These are phyloP conservation scores for Stagonosporopsis cucurbitacearum DNA, from an alignment of 2,329 filamentous ascomycete genomes.

Conservation along the genomic window DNA sequence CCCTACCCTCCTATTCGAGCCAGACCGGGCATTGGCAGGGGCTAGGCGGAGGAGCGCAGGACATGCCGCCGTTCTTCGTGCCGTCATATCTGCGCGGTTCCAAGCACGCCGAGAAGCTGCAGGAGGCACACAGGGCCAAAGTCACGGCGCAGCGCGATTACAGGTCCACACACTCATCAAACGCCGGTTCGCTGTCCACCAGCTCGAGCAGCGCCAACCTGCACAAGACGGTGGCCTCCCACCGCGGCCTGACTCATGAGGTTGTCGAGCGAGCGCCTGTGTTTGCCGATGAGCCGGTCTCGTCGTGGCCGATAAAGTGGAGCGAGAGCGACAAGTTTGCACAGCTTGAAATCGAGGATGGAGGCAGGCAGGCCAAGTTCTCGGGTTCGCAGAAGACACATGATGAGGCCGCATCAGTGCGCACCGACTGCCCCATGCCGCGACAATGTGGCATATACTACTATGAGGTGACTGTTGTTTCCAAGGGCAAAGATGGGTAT, in stretches of 20 bases:
- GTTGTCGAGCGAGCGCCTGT: slow-evolving; percentile 76
- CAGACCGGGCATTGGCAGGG: slow-evolving; percentile 52
- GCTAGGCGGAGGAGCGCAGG: slow-evolving; percentile 31
- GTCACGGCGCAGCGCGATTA: slow-evolving; percentile 55
- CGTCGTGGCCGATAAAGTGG: slow-evolving; percentile 83
- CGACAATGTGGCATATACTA: slow-evolving; percentile 93
- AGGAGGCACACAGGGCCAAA: slow-evolving; percentile 71
- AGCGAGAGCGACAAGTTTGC: slow-evolving; percentile 76
- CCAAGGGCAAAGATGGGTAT: slow-evolving; percentile 72
- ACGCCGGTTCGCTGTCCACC: slow-evolving; percentile 58
- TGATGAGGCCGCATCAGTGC: slow-evolving; percentile 81
- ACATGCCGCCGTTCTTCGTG: slow-evolving; percentile 69
- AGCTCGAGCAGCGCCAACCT: slow-evolving; percentile 65
- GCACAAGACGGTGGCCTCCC: slow-evolving; percentile 67
- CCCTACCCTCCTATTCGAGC: slow-evolving; percentile 56
- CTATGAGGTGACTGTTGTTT: slow-evolving; percentile 75
- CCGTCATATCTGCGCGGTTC: slow-evolving; percentile 84
- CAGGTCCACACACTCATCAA: slow-evolving; percentile 53
- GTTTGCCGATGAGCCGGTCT: slow-evolving; percentile 65
- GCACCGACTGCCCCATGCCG: slow-evolving; percentile 86
- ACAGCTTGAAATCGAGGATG: slow-evolving; percentile 74
- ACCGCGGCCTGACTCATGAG: slow-evolving; percentile 82
- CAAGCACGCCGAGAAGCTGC: slow-evolving; percentile 77
- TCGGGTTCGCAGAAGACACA: slow-evolving; percentile 61
- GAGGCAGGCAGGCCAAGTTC: slow-evolving; percentile 75